A percentile compares a stretch with the other conserved stretches of the same genome.
Conservation (phyloP, 805 yeast genomes). For the Monosporozyma servazzii region DNA sequence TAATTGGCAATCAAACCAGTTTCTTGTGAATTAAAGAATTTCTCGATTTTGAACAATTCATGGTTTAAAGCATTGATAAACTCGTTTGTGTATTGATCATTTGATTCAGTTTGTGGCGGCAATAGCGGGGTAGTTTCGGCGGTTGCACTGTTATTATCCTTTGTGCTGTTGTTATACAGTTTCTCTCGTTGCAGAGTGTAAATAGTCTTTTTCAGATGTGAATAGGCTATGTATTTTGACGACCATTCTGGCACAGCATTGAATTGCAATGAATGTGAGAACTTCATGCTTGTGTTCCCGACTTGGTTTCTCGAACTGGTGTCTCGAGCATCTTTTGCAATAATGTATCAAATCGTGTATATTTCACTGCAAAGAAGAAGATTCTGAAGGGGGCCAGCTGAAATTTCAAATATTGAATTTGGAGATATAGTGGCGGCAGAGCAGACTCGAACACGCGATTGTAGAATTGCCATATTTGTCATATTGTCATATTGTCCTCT, state of each 20-base stretch:
- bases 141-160: constrained; percentile 8
- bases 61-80: constrained; percentile 66
- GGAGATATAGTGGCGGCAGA: too few species aligned
- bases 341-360: too few species aligned
- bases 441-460: too few species aligned
- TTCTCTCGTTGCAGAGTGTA: constrained; percentile 71
- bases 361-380: too few species aligned
- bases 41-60: constrained; percentile 68
- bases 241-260: constrained; percentile 99
- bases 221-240: constrained; percentile 81
- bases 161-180: constrained; percentile 11
- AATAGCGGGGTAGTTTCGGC: background rate
- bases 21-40: constrained; percentile 64
- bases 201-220: constrained; percentile 75
- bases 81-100: constrained; percentile 39
- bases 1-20: constrained; percentile 31
- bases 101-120: constrained; percentile 6
- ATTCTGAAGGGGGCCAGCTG: too few species aligned
- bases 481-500: too few species aligned
- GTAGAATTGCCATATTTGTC: too few species aligned
- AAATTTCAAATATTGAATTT: too few species aligned
- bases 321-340: too few species aligned
- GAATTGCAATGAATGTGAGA: constrained; percentile 88
- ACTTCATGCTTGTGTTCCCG: constrained; percentile 53
- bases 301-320: background rate